Evolutionary conservation across 2,329 filamentous ascomycete species (phyloP).

Genomic region (Apiospora pterosperma): DNA sequence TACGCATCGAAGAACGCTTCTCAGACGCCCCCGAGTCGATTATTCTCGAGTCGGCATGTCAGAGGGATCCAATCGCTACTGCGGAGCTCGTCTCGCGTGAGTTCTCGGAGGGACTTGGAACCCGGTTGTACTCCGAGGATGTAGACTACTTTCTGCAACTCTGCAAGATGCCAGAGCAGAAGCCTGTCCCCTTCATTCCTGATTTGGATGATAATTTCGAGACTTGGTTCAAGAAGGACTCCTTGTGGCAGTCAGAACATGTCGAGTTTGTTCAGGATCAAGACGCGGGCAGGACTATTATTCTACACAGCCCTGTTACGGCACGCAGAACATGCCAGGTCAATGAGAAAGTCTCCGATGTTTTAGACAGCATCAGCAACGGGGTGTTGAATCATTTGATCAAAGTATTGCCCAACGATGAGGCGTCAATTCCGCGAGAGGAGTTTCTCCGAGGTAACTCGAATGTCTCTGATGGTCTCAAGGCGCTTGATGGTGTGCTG

Average conservation of each 20-base stretch:
- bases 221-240: conserved; percentile 99
- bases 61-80: no score
- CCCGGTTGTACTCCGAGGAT: conserved; percentile 96
- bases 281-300: conserved; percentile 92
- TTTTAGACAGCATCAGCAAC: conserved; percentile 20
- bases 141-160: conserved; percentile 93
- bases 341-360: conserved; percentile 22
- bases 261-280: conserved; percentile 91
- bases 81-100: no score
- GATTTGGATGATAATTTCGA: conserved; percentile 96
- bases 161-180: conserved; percentile 87
- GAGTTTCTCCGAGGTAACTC: conserved; percentile 58
- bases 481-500: no score
- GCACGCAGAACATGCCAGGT: conserved; percentile 43
- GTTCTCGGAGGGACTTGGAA: conserved; percentile 85
- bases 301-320: conserved; percentile 90
- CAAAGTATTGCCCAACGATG: conserved; percentile 44
- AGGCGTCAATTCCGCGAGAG: conserved; percentile 58
- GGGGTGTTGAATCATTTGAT: conserved; percentile 12
- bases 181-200: conserved; percentile 94
- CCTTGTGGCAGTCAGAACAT: conserved; percentile 97
- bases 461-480: no score
- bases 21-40: conserved; percentile 58
- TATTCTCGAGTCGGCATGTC: neutral
- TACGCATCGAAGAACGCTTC: conserved; percentile 91